Conservation (phyloP, 495 filamentous ascomycete genomes). For the Hamigera avellanea region DNA sequence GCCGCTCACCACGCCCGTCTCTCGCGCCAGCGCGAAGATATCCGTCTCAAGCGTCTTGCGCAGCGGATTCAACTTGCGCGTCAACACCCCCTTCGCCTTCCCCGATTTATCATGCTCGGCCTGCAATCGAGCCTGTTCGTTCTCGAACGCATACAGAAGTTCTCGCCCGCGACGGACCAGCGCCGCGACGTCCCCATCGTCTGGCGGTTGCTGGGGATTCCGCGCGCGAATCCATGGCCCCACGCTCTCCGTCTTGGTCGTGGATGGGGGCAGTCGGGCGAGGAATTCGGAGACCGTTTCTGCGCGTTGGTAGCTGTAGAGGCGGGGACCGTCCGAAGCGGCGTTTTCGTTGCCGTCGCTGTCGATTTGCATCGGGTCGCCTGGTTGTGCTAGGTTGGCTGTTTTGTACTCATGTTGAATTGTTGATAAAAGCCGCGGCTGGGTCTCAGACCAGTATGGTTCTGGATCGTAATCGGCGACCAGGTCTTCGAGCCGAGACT, state of each 20-base stretch:
- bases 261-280: conserved; percentile 51
- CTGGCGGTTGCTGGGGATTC: conserved; percentile 33
- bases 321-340: not conserved
- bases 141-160: conserved; percentile 30
- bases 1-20: conserved; percentile 44
- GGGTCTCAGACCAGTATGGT: conserved; percentile 31
- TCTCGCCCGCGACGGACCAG: conserved; percentile 33
- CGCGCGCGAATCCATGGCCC: conserved; percentile 58
- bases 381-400: not conserved
- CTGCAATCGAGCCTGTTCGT: conserved; percentile 25
- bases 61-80: conserved; percentile 39
- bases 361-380: conserved; percentile 4
- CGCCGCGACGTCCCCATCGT: conserved; percentile 20
- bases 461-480: conserved; percentile 31
- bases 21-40: conserved; percentile 44
- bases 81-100: conserved; percentile 27
- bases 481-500: conserved; percentile 21
- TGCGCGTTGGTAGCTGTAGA: conserved; percentile 18
- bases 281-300: conserved; percentile 56
- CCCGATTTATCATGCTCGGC: conserved; percentile 22
- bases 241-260: conserved; percentile 22
- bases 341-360: conserved; percentile 4
- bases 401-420: conserved; percentile 10
- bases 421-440: conserved; percentile 22
- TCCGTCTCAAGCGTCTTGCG: conserved; percentile 37